These are phyloP conservation scores for Apiospora pterosperma DNA, from an alignment of 2,329 filamentous ascomycete species.

Conservation along the genomic window DNA sequence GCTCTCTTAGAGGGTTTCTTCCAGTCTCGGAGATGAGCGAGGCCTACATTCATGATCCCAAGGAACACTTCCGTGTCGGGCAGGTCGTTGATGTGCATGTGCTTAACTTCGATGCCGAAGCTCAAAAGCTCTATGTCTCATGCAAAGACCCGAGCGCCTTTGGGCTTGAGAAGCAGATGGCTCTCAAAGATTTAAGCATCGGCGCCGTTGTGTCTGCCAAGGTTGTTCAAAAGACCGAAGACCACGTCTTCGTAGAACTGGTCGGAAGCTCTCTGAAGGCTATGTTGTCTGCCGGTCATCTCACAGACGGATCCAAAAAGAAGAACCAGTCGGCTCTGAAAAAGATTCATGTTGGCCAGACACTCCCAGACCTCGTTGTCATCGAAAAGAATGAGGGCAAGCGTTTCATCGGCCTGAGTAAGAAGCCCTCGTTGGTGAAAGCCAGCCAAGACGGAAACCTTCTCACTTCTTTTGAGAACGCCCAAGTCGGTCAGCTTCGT, in stretches of 20 bases:
- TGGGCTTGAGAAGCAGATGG: slow-evolving; percentile 70
- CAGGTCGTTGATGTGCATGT: slow-evolving; percentile 91
- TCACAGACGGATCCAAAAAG: slow-evolving; percentile 78
- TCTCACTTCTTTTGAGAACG: slow-evolving; percentile 67
- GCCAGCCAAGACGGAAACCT: slow-evolving; percentile 71
- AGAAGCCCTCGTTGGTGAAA: slow-evolving; percentile 78
- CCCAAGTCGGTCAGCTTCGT: slow-evolving; percentile 64
- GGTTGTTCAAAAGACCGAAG: slow-evolving; percentile 76
- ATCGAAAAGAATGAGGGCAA: slow-evolving; percentile 81
- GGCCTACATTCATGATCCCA: slow-evolving; percentile 85
- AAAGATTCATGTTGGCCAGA: slow-evolving; percentile 81
- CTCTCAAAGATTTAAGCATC: slow-evolving; percentile 68
- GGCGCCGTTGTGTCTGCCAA: slow-evolving; percentile 75
- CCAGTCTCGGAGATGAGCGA: slow-evolving; percentile 98
- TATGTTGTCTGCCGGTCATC: slow-evolving; percentile 70
- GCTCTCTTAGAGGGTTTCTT: slow-evolving; percentile 76
- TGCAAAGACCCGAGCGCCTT: slow-evolving; percentile 87
- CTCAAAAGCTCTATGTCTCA: slow-evolving; percentile 75
- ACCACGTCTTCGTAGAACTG: slow-evolving; percentile 75
- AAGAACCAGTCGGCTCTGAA: slow-evolving; percentile 72
- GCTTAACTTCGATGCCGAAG: slow-evolving; percentile 71
- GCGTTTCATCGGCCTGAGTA: slow-evolving; percentile 71
- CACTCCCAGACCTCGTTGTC: slow-evolving; percentile 75
- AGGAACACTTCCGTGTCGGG: slow-evolving; percentile 82
- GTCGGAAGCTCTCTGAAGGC: slow-evolving; percentile 72